Conservation (phyloP, 1,284 basidiomycete species). For the Microbotryum lychnidis-dioicae region DNA sequence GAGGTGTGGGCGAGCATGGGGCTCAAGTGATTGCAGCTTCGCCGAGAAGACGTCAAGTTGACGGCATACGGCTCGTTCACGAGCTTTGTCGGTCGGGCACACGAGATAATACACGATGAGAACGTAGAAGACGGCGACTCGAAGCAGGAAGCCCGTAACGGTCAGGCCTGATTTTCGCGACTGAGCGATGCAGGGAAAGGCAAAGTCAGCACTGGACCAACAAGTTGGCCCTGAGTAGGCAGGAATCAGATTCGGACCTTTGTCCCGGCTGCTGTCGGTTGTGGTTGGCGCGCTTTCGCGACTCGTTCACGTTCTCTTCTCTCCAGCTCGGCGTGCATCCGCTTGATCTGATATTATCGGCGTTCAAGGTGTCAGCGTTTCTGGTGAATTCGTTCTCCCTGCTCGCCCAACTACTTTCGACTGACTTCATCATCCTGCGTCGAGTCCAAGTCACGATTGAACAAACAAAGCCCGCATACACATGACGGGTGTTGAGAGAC, state of each 20-base stretch:
- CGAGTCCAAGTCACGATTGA: background rate
- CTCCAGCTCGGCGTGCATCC: slow-evolving; percentile 24
- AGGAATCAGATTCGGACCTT: background rate
- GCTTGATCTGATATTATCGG: slow-evolving; percentile 13
- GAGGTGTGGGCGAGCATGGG: slow-evolving; percentile 19
- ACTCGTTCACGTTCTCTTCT: background rate
- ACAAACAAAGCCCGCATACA: background rate
- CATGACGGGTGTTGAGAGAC: background rate
- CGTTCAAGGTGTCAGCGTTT: background rate
- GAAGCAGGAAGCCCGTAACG: slow-evolving; percentile 19
- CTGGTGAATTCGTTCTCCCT: background rate
- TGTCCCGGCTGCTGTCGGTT: background rate
- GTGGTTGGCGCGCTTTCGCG: background rate
- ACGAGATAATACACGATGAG: slow-evolving; percentile 26
- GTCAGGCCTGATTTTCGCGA: slow-evolving; percentile 2
- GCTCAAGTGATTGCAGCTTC: slow-evolving; percentile 7
- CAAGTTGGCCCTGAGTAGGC: no score
- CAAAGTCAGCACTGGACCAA: no score
- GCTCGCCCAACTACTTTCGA: background rate
- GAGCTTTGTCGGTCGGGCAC: slow-evolving; percentile 19
- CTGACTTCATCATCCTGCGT: slow-evolving; percentile 20
- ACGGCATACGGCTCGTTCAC: slow-evolving; percentile 24
- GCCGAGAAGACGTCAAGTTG: slow-evolving; percentile 4
- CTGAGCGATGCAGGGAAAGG: no score
- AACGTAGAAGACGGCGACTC: slow-evolving; percentile 27